Base-by-base conservation (phyloP, 2,329 filamentous ascomycete species). In the Colletotrichum incanum region DNA sequence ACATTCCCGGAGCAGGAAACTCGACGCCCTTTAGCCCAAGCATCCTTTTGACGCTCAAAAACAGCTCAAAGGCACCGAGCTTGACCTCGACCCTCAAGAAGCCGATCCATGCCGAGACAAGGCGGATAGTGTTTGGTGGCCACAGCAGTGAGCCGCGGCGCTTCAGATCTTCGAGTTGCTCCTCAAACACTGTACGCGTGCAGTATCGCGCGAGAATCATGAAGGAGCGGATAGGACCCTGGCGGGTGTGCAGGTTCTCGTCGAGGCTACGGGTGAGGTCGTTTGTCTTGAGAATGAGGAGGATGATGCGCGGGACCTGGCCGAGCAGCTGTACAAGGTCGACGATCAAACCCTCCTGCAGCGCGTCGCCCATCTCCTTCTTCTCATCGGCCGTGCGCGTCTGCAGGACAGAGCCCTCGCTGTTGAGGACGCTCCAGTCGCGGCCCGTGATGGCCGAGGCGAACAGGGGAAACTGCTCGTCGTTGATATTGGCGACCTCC, bases 211-310 rank as follows among this genome's bases (percentile, higher is more conserved):
- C 91, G 37, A 93, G 84, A 74, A 93, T 93, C 78, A 93, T 83
- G 76, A 93, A 93, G 18, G 85, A 88, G 59, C 90, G 86, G 74
- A 92, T 87, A 3, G 91, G 90, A 0, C 91, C 91, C 73, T 90
- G 88, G 8, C 89, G 87, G 0, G 94, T 96, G 67, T 95, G 93
- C 47, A 97, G 86, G 79, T 93, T 95, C 85, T 99, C 96, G 80
- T 99, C 96, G 23, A 99, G 88, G 77, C 93, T 96, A 75, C 96
- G 91, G 20, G 96, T 99, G 49, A 99, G 86, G 83, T 99, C 96
- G 80, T 99, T 99, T 2, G 96, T 99, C 85, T 99, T 99, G 74
- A 99, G 88, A 76, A 99, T 98, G 37, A 99, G 86, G 16, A 99
- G 87, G 66, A 99, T 98, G 75, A 99, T 94, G 55, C 95, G 88